Evolutionary conservation across 2,329 filamentous ascomycete genomes (phyloP).

Genomic region (Paecilomyces fulvus): DNA sequence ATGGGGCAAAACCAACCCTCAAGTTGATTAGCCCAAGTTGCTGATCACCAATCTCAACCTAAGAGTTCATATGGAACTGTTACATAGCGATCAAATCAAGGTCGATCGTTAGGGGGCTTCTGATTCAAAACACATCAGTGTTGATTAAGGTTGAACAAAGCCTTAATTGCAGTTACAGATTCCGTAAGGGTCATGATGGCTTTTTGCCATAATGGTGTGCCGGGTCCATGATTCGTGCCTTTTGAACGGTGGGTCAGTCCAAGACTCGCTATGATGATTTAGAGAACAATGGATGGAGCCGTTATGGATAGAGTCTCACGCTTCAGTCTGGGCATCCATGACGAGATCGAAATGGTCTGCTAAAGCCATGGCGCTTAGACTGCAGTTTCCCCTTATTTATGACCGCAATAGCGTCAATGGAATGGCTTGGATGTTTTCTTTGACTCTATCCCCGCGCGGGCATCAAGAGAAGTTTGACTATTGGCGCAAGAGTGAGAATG

Average conservation of each 20-base stretch:
- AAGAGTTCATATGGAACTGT: neutral
- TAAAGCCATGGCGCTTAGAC: neutral
- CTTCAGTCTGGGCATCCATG: neutral
- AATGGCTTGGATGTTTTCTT: neutral
- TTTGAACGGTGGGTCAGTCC: neutral
- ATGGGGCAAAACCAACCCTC: neutral
- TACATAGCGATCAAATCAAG: neutral
- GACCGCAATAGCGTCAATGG: neutral
- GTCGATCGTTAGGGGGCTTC: neutral
- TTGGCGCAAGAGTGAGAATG: neutral
- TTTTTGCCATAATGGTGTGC: neutral
- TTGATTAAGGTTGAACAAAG: neutral
- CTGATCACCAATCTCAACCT: neutral
- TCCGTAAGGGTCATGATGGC: neutral
- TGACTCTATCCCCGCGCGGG: neutral
- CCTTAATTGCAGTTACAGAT: neutral
- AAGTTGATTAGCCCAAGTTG: neutral
- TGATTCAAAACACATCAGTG: neutral
- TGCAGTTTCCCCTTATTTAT: neutral
- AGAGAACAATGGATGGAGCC: neutral
- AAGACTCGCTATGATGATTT: neutral
- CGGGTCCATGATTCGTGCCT: neutral
- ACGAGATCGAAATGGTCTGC: neutral
- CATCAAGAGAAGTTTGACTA: neutral
- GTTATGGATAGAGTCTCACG: neutral